These are phyloP conservation scores for Malus domestica DNA, from an alignment of 306 rosid species.

Conservation along the genomic window ASM211411v1 NC_041796.1:26249501-26250000, in stretches of 20 bases:
- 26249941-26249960: constrained; percentile 76
- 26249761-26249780: constrained; percentile 53
- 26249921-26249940: constrained; percentile 75
- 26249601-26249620: background rate
- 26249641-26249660: background rate
- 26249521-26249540: background rate
- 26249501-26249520: background rate
- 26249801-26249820: constrained; percentile 47
- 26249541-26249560: background rate
- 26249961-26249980: constrained; percentile 71
- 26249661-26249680: background rate
- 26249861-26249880: constrained; percentile 67
- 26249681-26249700: background rate
- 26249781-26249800: constrained; percentile 49
- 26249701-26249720: constrained; percentile 48
- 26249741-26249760: constrained; percentile 72
- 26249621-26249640: background rate
- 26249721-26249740: constrained; percentile 85
- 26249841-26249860: constrained; percentile 59
- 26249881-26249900: constrained; percentile 68
- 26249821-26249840: constrained; percentile 53
- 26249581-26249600: no score
- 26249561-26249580: no score
- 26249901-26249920: constrained; percentile 63
- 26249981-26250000: constrained; percentile 46